Base-by-base conservation (phyloP, 208 protist genomes). In the Leishmania arabica region DNA sequence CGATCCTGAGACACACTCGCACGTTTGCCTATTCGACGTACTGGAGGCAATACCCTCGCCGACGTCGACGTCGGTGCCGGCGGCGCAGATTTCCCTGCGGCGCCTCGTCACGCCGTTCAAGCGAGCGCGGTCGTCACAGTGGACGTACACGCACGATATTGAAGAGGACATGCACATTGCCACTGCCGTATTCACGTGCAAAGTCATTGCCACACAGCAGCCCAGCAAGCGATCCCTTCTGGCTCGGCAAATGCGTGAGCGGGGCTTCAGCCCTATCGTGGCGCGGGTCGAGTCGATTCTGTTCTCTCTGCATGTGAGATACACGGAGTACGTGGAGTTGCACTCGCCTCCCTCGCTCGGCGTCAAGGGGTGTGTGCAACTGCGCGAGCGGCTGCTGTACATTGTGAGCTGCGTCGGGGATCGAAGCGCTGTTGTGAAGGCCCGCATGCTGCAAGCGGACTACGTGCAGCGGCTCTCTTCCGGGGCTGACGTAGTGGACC, bases 141-240 rank as follows among this genome's bases (percentile, higher is more conserved):
- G 66, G 64, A 77, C 53, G 53, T 86, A 78, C 83, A 79, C 66
- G 62, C 82, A 53, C n/a, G 88, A 89, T 78, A 86, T 91, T 24
- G 78, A 84, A 66, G 87, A 92, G 54, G 92, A 97, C 58, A 84
- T 91, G 15, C 86, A 95, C 66, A 89, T 92, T 34, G 85, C 85
- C 31, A 92, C 94, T 17, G 90, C 91, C 13, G 85, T 97, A 75
- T 87, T 93, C 79, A 95, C 93, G 11, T 95, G 90, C 84, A 78
- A 86, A 42, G 80, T 81, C 3, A 88, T 95, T n/a, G 89, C 87
- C 17, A 83, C 81, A 13, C 76, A 71, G 65, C 71, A 75, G 19
- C 66, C 75, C 37, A 49, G 72, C 13, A 80, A 78, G 37, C 70
- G 72, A 24, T 66, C 73, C n/a, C 24, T 77, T 24, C 45, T 69